Evolutionary conservation across 805 yeast species (phyloP), one percentile per base, ranked within the genome.

Genomic region (Candida qinlingensis): DNA sequence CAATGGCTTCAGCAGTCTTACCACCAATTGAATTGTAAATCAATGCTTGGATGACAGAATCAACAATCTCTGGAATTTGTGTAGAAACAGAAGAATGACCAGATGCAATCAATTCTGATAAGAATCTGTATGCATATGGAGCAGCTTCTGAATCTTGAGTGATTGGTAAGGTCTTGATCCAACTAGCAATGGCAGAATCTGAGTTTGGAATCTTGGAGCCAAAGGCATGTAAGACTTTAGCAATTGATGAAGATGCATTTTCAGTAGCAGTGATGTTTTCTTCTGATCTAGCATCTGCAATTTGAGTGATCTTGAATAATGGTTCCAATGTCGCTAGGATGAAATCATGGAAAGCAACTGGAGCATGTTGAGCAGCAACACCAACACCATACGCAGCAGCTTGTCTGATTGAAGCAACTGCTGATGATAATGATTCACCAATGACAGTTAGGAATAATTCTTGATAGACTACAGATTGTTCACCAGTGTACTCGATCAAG

Each of bases 231-330:
- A 91, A 74, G 8, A 92, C 79, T 64, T 88, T 88, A 35, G 97
- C 92, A 54, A 94, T 83, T 1, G 97, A 80, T 4, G 87, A 78
- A 50, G 84, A 74, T 10, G 89, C 84, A 60, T 85, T 86, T 66
- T 94, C 99, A 2, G 97, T 90, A 5, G 97, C 95, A 48, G 77
- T 77, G 38, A 87, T 67, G 60, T 89, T 89, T 49, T 87, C 96
- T 39, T 87, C 95, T n/a, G 82, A 79, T 53, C 87, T 81, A 3
- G 96, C 84, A 55, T 88, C 95, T 7, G 96, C 90, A 27, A 81
- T 80, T 37, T 80, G 73, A 19, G 85, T 77, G 68, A 89, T 78
- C 56, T 82, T 82, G 59, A 85, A 77, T 66, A 94, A 75, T 19
- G 88, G 81, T 54, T 82, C 88, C 54, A 92, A 70, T n/a, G 89